phyloP scores from a whole-genome alignment of 495 filamentous ascomycete genomes.

The Penicillium angulare region DNA sequence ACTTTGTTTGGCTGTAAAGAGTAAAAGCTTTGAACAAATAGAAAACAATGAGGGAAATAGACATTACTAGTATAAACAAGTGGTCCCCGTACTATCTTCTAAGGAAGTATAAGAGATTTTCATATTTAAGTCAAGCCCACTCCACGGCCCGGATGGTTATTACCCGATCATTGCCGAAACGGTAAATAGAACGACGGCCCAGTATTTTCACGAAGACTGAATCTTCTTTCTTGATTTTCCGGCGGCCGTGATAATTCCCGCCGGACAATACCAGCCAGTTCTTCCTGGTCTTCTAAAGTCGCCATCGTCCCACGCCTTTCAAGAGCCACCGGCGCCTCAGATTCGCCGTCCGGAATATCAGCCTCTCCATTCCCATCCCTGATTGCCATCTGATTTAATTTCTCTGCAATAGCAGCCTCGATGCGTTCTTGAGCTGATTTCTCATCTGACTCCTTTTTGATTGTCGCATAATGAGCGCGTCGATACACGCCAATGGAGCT shows the following conservation, averaged over 20 bases:
- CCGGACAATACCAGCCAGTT: constrained; percentile 11
- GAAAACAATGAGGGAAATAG: no score
- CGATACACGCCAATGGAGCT: constrained; percentile 41
- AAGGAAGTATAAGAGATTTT: no score
- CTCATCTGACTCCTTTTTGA: constrained; percentile 34
- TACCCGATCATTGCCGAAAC: constrained; percentile 4
- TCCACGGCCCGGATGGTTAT: no score
- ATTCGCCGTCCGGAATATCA: neutral
- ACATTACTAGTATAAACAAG: no score
- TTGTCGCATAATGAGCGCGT: constrained; percentile 33
- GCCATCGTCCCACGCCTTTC: constrained; percentile 8
- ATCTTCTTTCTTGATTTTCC: constrained; percentile 1
- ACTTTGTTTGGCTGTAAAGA: no score
- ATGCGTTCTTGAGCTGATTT: constrained; percentile 24
- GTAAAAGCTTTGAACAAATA: no score
- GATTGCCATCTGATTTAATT: neutral
- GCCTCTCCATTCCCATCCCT: neutral
- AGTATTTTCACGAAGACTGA: constrained; percentile 5
- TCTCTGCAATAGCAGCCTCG: constrained; percentile 20
- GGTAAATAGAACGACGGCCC: constrained; percentile 15
- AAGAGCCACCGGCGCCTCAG: neutral
- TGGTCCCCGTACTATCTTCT: no score
- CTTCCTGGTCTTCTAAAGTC: constrained; percentile 5
- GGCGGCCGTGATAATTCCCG: constrained; percentile 16
- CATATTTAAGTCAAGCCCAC: no score